Evolutionary conservation across 441 rosid species (phyloP).

Genomic region (Euphorbia celastroides): DNA sequence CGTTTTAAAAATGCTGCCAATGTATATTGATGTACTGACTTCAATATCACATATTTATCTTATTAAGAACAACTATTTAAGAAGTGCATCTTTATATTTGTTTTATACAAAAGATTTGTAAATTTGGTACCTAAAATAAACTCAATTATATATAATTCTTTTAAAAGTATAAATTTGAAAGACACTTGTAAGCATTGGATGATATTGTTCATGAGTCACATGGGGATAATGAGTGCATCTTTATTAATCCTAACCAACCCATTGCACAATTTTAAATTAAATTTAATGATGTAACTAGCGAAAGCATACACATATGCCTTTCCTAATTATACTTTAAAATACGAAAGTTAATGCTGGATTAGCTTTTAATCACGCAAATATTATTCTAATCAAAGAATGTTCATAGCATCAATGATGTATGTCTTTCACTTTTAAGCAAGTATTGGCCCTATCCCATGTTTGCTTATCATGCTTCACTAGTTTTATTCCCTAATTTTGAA

Average conservation of each 20-base stretch:
- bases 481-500: conserved; percentile 11
- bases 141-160: too few relatives aligned
- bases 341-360: conserved; percentile 21
- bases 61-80: too few relatives aligned
- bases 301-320: conserved; percentile 13
- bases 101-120: too few relatives aligned
- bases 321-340: conserved; percentile 15
- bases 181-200: too few relatives aligned
- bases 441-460: conserved; percentile 37
- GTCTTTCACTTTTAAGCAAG: conserved; percentile 25
- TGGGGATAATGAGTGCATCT: conserved; percentile 29
- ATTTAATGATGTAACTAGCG: neutral
- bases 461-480: conserved; percentile 29
- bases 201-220: conserved; percentile 24
- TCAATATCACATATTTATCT: too few relatives aligned
- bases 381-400: conserved; percentile 26
- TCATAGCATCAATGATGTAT: conserved; percentile 31
- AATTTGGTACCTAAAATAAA: too few relatives aligned
- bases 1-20: too few relatives aligned
- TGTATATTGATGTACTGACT: too few relatives aligned
- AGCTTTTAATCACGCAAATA: conserved; percentile 21
- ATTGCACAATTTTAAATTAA: neutral
- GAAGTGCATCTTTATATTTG: too few relatives aligned
- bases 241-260: conserved; percentile 11
- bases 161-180: too few relatives aligned